phyloP scores from a whole-genome alignment of 2,329 filamentous ascomycete genomes.

The Elsinoe ampelina region DNA sequence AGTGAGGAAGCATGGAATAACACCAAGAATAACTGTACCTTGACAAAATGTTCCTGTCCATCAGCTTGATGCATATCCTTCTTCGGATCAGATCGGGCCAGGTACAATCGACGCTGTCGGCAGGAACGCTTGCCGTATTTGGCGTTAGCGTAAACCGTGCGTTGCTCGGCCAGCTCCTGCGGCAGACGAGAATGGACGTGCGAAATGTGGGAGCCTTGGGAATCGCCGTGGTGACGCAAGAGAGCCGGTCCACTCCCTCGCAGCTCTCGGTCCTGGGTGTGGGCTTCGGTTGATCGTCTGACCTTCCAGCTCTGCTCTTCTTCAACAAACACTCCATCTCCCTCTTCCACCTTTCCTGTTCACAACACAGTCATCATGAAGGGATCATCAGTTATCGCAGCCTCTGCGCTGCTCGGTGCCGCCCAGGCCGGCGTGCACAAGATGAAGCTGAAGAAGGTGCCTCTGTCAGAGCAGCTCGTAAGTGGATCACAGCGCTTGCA shows the following conservation, averaged over 20 bases:
- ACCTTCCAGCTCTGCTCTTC: conserved; percentile 12
- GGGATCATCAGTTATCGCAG: conserved; percentile 68
- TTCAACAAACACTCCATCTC: neutral
- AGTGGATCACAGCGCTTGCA: conserved; percentile 30
- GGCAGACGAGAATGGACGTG: too few relatives aligned
- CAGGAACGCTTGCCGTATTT: neutral
- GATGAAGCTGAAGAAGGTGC: conserved; percentile 96
- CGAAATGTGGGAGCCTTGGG: neutral
- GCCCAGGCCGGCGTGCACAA: conserved; percentile 83
- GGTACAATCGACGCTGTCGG: conserved; percentile 3
- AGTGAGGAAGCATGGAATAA: too few relatives aligned
- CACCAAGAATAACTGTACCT: neutral
- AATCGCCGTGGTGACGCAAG: conserved; percentile 5
- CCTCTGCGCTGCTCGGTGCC: conserved; percentile 70
- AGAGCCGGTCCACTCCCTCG: neutral
- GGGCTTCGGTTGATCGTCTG: conserved; percentile 6
- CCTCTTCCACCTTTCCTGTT: conserved; percentile 3
- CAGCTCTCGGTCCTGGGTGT: neutral
- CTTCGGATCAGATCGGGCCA: neutral
- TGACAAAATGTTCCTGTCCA: neutral
- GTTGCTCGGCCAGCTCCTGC: neutral
- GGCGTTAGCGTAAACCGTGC: neutral
- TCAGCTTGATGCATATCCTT: neutral
- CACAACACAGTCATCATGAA: conserved; percentile 55
- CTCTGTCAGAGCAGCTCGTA: conserved; percentile 85